Base-by-base conservation (phyloP, 1,139 yeast species). In the Debaryomyces singareniensis region DNA sequence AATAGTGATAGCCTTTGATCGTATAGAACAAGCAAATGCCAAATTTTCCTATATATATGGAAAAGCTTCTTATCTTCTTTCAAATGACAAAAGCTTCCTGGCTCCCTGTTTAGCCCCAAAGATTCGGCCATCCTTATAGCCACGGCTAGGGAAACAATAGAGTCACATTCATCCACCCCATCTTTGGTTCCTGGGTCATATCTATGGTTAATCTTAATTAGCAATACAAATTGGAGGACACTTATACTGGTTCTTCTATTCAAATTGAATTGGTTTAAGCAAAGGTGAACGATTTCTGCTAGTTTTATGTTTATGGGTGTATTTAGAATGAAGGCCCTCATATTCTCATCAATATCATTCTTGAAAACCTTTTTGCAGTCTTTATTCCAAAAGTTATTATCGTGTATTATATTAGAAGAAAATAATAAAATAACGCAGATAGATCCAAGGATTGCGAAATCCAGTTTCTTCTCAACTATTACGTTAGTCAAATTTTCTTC, bases 161-260 rank as follows among this genome's bases (percentile, higher is more conserved):
- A 57, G 38, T 69, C 74, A 6, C 72, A 70, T 21, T 74, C 77
- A 35, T 71, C 73, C 3, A 59, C 56, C 5, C 55, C 55, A 26
- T 61, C 63, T 12, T 75, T 72, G 38, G 69, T 73, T 42, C 70
- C 76, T 2, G 75, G 76, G 0, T 76, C 59, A 36, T 51, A 42
- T 29, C 47, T 44, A 27, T 59, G 63, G 44, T 70, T 70, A 13
- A 56, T 37, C 34, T 73, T 49, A 24, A 55, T 37, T 25, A 60
- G 39, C 11, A 68, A 39, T 0, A 68, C 55, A 31, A 74, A 67
- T 41, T 75, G 81, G 29, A 76, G 55, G 4, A 75, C 64, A 0
- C 64, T 55, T 28, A 75, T 40, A 20, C 71, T 67, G 14, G 70
- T 59, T 16, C 45, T 44, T 29, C 60, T 45, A 43, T 55, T 45